A percentile compares a stretch with the other conserved stretches of the same genome.
phyloP scores from a whole-genome alignment of 805 yeast species.

The Limtongia smithiae region DNA sequence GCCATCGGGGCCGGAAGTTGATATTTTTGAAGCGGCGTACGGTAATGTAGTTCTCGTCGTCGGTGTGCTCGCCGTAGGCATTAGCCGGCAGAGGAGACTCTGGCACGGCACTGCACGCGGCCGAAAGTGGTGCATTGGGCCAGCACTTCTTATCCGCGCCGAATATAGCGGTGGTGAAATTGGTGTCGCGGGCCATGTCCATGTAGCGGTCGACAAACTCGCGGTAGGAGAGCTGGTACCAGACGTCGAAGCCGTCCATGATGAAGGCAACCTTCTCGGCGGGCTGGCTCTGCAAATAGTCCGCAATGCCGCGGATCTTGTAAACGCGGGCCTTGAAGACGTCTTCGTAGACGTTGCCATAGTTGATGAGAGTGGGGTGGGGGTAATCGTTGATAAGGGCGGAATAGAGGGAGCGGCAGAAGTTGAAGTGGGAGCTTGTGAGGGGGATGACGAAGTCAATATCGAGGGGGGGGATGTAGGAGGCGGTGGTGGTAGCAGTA shows the following conservation, averaged over 20 bases:
- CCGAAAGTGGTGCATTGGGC: slow-evolving; percentile 23
- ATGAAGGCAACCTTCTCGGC: slow-evolving; percentile 20
- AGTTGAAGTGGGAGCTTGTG: slow-evolving; percentile 25
- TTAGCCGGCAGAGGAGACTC: slow-evolving; percentile 26
- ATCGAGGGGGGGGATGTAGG: slow-evolving; percentile 6
- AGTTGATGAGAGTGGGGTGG: slow-evolving; percentile 26
- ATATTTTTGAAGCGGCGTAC: slow-evolving; percentile 7
- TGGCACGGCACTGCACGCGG: slow-evolving; percentile 25
- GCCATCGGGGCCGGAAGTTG: slow-evolving; percentile 27
- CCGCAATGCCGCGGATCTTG: slow-evolving; percentile 22
- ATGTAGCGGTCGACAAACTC: slow-evolving; percentile 12
- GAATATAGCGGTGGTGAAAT: slow-evolving; percentile 11
- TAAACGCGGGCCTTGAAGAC: slow-evolving; percentile 19
- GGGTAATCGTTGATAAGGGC: slow-evolving; percentile 29
- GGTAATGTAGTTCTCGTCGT: slow-evolving; percentile 8
- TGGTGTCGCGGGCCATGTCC: slow-evolving; percentile 4
- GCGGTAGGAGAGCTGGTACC: slow-evolving; percentile 26
- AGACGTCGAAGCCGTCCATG: slow-evolving; percentile 29
- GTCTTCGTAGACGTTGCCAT: slow-evolving; percentile 17
- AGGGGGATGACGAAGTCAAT: slow-evolving; percentile 26
- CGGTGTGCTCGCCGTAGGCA: slow-evolving; percentile 24
- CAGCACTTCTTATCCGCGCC: slow-evolving; percentile 30
- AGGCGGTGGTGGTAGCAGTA: too few species aligned
- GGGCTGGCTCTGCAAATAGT: slow-evolving; percentile 7
- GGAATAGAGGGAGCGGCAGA: slow-evolving; percentile 28